A percentile compares a stretch with the other conserved stretches of the same genome.
Evolutionary conservation across 2,329 filamentous ascomycete species (phyloP).

Genomic region (Penicillium digitatum): DNA sequence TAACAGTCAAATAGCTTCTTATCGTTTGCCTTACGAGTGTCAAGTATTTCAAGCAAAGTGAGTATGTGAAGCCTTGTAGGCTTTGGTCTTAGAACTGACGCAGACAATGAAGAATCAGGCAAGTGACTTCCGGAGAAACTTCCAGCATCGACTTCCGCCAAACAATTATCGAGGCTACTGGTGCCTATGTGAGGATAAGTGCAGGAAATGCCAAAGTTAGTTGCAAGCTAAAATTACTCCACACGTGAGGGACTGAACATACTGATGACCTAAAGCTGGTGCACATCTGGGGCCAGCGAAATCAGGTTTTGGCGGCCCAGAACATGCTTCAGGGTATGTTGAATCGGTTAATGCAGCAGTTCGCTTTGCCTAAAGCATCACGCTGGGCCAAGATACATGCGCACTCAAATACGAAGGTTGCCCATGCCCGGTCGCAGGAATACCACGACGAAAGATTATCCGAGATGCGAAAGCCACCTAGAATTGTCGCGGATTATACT

Average conservation of each 20-base stretch:
- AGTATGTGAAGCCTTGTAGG: not conserved
- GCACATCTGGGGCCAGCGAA: conserved; percentile 2
- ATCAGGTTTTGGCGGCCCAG: not conserved
- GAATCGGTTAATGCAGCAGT: not conserved
- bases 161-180: not conserved
- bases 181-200: not conserved
- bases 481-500: not conserved
- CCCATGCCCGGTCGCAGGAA: not conserved
- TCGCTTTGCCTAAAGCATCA: not conserved
- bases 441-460: not conserved
- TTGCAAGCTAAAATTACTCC: not conserved
- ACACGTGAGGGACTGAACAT: not conserved
- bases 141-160: not conserved
- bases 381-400: not conserved
- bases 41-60: not conserved
- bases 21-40: conserved; percentile 1
- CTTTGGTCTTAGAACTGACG: not conserved
- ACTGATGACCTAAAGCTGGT: not conserved
- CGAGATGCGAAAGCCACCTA: not conserved
- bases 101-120: not conserved
- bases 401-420: not conserved
- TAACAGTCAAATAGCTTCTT: not conserved
- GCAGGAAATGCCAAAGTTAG: not conserved
- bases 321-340: not conserved
- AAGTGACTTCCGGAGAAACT: not conserved